Evolutionary conservation across 345 rosid genomes (phyloP).

Genomic region (Salix purpurea): DNA sequence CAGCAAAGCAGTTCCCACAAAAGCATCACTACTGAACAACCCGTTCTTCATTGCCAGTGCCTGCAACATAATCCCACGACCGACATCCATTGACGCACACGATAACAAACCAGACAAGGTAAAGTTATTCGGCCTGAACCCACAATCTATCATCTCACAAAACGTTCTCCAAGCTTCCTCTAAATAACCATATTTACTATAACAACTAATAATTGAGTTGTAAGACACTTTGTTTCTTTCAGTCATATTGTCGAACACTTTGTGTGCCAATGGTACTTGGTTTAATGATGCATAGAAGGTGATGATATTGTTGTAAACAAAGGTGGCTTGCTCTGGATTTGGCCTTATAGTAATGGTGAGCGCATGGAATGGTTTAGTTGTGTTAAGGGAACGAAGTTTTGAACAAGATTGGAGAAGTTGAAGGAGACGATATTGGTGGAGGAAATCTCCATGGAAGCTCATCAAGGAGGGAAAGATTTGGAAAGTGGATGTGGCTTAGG

Average conservation of each 20-base stretch:
- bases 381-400: constrained; percentile 40
- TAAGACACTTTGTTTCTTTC: constrained; percentile 55
- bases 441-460: constrained; percentile 40
- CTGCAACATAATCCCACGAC: constrained; percentile 56
- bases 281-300: constrained; percentile 27
- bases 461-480: constrained; percentile 26
- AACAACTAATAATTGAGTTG: constrained; percentile 49
- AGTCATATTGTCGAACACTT: constrained; percentile 65
- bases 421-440: constrained; percentile 42
- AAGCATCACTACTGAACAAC: constrained; percentile 48
- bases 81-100: constrained; percentile 35
- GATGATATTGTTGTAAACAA: constrained; percentile 55
- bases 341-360: constrained; percentile 46
- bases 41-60: constrained; percentile 59
- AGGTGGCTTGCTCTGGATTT: constrained; percentile 44
- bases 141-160: constrained; percentile 43
- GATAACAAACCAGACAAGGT: constrained; percentile 62
- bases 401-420: constrained; percentile 44
- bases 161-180: constrained; percentile 47
- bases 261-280: constrained; percentile 38
- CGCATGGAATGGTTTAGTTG: constrained; percentile 63
- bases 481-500: no score
- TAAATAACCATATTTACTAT: constrained; percentile 31
- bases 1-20: constrained; percentile 65
- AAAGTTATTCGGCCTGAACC: constrained; percentile 46